Evolutionary conservation across 2,329 filamentous ascomycete species (phyloP).

Genomic region (Claviceps sp.): DNA sequence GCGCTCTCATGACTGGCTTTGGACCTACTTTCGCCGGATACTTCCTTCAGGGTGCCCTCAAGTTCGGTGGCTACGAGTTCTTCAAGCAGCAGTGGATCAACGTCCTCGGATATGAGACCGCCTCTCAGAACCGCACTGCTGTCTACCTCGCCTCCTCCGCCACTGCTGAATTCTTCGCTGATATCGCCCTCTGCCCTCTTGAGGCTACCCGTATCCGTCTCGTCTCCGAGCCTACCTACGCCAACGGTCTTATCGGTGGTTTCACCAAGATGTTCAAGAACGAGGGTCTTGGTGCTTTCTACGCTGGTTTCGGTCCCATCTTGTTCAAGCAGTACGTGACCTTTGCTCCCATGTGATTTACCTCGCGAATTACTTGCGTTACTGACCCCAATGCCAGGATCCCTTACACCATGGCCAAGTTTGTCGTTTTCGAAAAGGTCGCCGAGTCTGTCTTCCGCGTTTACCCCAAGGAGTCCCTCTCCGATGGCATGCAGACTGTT

Average conservation of each 20-base stretch:
- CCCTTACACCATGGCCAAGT: conserved; percentile 91
- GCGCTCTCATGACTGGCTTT: conserved; percentile 72
- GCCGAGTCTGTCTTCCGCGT: conserved; percentile 56
- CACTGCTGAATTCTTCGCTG: conserved; percentile 55
- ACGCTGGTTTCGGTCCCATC: conserved; percentile 81
- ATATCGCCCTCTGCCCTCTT: conserved; percentile 78
- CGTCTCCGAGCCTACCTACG: conserved; percentile 77
- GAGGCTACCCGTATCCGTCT: conserved; percentile 91
- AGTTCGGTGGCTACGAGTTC: conserved; percentile 91
- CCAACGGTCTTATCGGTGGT: conserved; percentile 63
- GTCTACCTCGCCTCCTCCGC: conserved; percentile 65
- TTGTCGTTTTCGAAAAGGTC: conserved; percentile 87
- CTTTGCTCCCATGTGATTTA: not conserved
- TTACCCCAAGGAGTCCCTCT: conserved; percentile 59
- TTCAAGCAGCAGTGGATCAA: conserved; percentile 91
- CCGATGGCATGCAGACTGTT: conserved; percentile 56
- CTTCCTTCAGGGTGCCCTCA: conserved; percentile 88
- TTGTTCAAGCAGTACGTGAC: conserved; percentile 42
- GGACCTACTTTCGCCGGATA: conserved; percentile 81
- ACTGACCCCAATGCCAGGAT: conserved; percentile 37
- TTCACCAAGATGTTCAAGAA: conserved; percentile 73
- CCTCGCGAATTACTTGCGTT: not conserved
- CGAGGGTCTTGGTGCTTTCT: conserved; percentile 78
- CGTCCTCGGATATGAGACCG: conserved; percentile 62
- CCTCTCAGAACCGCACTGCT: conserved; percentile 64